These are phyloP conservation scores for Ophiosphaerella korrae DNA, from an alignment of 2,329 filamentous ascomycete genomes.

Conservation along the genomic window DNA sequence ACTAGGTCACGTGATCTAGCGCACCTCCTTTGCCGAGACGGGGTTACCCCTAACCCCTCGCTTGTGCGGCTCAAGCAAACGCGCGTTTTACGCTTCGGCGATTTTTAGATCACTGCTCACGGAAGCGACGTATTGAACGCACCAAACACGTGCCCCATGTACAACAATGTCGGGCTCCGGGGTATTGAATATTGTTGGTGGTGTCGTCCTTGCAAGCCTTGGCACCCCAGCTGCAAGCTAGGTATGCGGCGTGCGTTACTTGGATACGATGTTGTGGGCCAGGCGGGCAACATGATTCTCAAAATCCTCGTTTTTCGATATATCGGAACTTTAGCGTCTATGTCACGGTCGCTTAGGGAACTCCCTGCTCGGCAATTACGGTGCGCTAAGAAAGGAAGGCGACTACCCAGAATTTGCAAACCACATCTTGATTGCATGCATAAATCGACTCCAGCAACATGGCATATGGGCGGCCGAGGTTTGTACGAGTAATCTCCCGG, in stretches of 20 bases:
- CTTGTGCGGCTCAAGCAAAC: background rate
- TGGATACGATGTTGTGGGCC: too few relatives aligned
- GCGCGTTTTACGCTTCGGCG: background rate
- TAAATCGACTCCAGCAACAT: background rate
- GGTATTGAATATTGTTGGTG: too few relatives aligned
- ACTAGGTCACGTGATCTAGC: constrained; percentile 14
- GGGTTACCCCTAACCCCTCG: background rate
- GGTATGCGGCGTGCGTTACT: too few relatives aligned
- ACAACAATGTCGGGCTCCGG: too few relatives aligned
- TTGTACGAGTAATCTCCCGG: constrained; percentile 6
- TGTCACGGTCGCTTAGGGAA: constrained; percentile 2
- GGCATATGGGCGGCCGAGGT: background rate
- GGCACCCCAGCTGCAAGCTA: constrained; percentile 4
- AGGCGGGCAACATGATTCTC: constrained; percentile 8
- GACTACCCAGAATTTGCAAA: constrained; percentile 3
- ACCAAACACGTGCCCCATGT: background rate
- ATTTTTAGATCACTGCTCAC: too few relatives aligned
- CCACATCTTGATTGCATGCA: background rate
- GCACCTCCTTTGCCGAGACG: background rate
- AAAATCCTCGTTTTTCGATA: constrained; percentile 17
- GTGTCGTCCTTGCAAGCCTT: background rate
- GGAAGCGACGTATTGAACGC: too few relatives aligned
- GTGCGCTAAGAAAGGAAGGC: constrained; percentile 11
- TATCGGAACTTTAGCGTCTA: constrained; percentile 16
- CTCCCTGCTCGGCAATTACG: constrained; percentile 1